Conservation (phyloP, 1,284 basidiomycete genomes). For the Cryptococcus sp. region DNA sequence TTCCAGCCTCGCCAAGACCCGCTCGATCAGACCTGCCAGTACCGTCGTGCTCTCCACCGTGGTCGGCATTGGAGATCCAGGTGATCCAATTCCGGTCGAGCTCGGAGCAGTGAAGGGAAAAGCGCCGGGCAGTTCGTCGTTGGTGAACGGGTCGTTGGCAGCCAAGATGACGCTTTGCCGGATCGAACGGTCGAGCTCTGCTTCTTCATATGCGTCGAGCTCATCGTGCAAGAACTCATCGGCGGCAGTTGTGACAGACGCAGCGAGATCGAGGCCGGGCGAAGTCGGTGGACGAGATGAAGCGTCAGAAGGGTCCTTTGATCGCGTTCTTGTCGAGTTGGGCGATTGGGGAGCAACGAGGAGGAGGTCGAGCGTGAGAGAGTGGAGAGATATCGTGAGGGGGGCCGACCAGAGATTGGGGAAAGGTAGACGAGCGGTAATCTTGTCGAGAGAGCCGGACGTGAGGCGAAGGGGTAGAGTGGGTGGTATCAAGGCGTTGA, state of each 20-base stretch:
- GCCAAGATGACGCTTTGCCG: slow-evolving; percentile 36
- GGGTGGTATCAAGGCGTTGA: slow-evolving; percentile 63
- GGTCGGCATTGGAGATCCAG: slow-evolving; percentile 3
- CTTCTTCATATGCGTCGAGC: slow-evolving; percentile 64
- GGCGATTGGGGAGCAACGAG: slow-evolving; percentile 57
- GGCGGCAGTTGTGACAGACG: slow-evolving; percentile 71
- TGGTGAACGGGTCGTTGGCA: slow-evolving; percentile 34
- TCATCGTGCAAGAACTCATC: slow-evolving; percentile 80
- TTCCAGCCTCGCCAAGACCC: slow-evolving; percentile 72
- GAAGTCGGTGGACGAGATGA: slow-evolving; percentile 3
- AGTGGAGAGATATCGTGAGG: slow-evolving; percentile 51
- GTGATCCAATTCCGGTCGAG: background rate
- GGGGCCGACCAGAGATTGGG: slow-evolving; percentile 44
- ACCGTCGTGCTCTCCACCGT: slow-evolving; percentile 59
- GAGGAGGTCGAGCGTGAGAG: slow-evolving; percentile 63
- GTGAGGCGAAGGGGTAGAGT: slow-evolving; percentile 64
- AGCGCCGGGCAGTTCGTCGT: slow-evolving; percentile 29
- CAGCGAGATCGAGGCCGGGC: slow-evolving; percentile 54
- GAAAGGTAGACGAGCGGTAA: slow-evolving; percentile 57
- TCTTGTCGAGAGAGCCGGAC: slow-evolving; percentile 64
- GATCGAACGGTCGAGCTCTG: slow-evolving; percentile 64
- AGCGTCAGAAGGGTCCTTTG: slow-evolving; percentile 10
- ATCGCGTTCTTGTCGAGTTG: slow-evolving; percentile 14
- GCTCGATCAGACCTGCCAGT: slow-evolving; percentile 76
- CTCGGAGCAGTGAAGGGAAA: slow-evolving; percentile 28